These are phyloP conservation scores for Penicillium simplicissimum DNA, from an alignment of 495 filamentous ascomycete genomes.

Conservation along the genomic window DNA sequence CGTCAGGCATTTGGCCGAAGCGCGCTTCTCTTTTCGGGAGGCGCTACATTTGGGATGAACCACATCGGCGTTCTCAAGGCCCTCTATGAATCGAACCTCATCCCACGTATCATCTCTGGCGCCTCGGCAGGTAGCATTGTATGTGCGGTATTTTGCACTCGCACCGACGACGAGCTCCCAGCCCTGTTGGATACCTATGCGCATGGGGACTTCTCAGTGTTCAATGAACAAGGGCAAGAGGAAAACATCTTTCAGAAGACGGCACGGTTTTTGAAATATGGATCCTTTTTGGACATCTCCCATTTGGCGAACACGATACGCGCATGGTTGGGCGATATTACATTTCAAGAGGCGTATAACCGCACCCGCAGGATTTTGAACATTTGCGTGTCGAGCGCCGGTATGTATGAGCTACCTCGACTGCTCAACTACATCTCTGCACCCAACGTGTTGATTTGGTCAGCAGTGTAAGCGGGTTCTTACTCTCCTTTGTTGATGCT, in stretches of 20 bases:
- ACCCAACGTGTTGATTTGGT: constrained; percentile 94
- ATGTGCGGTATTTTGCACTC: constrained; percentile 79
- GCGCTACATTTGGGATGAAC: constrained; percentile 93
- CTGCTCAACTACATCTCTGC: constrained; percentile 92
- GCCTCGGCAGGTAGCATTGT: constrained; percentile 95
- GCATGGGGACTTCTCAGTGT: constrained; percentile 81
- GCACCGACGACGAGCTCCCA: constrained; percentile 83
- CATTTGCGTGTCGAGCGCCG: constrained; percentile 86
- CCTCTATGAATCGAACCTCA: constrained; percentile 69
- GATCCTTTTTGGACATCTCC: constrained; percentile 78
- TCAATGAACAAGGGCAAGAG: constrained; percentile 69
- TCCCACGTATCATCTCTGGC: constrained; percentile 91
- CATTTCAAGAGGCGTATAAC: constrained; percentile 95
- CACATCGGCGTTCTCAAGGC: constrained; percentile 93
- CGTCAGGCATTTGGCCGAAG: constrained; percentile 88
- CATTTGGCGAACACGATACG: constrained; percentile 81
- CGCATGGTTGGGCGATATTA: constrained; percentile 77
- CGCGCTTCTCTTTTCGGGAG: constrained; percentile 83
- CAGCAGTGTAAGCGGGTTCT: constrained; percentile 76
- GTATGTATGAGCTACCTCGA: constrained; percentile 81
- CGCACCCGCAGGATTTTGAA: constrained; percentile 86
- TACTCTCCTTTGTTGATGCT: neutral
- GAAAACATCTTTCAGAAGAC: constrained; percentile 68
- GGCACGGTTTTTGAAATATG: constrained; percentile 75
- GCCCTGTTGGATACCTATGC: constrained; percentile 70